Evolutionary conservation across 768 basidiomycete species (phyloP), one percentile per base, ranked within the genome.

Genomic region (Kwoniella europaea): DNA sequence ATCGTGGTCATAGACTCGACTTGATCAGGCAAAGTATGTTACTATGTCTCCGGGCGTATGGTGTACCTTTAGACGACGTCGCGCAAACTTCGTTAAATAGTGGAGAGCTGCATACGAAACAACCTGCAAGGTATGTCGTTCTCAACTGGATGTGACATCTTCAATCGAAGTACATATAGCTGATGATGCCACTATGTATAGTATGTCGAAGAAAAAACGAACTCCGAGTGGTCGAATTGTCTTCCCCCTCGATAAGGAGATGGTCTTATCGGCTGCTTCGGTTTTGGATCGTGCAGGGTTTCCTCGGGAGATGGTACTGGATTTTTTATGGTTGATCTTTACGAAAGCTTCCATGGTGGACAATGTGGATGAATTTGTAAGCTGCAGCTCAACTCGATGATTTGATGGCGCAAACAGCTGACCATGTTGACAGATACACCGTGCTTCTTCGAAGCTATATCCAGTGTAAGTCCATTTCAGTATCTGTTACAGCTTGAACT

Each of bases 301-400:
- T 18, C 72, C 70, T 20, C 12, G 55, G 4, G 71, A 73, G 27
- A 29, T 65, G 27, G n/a, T 77, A 5, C 65, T 79, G 4, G 79
- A 79, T 42, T 75, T 76, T 60, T 20, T 79, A 46, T 79, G 76
- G 79, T 65, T 79, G 7, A 55, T 79, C 9, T 72, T 76, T 20
- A 72, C 64, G n/a, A 69, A 70, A 53, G 70, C 74, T 3, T 63
- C 56, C 16, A 20, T 54, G 24, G 71, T 71, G 4, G 57, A 54
- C 3, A 76, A 77, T 50, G 55, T 73, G 2, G 76, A 79, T 41
- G 74, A 73, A 18, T 76, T 72, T 46, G 74, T 79, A 58, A 65
- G 74, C 52, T 69, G 41, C 24, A 6, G 62, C 43, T 20, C 46
- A 7, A 24, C 2, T 44, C 60, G 60, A 43, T 10, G 43, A 43